phyloP scores from a whole-genome alignment of 495 filamentous ascomycete genomes.

The Penicillium subrubescens region DNA sequence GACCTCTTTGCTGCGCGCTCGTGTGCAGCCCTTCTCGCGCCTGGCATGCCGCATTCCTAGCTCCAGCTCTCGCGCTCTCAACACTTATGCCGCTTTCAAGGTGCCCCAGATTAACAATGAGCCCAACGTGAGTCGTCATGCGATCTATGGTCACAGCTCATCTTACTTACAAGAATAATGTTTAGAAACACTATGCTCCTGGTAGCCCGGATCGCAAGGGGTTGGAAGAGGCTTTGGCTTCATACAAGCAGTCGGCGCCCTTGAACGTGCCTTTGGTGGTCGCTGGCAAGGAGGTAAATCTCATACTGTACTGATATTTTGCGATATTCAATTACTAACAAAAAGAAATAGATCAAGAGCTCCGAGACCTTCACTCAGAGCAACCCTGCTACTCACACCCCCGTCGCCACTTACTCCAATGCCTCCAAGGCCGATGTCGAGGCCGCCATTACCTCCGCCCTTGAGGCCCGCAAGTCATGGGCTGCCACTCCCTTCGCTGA shows the following conservation, averaged over 20 bases:
- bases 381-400: constrained; percentile 76
- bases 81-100: constrained; percentile 77
- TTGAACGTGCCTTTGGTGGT: constrained; percentile 15
- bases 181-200: constrained; percentile 82
- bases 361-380: constrained; percentile 57
- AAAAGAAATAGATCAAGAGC: constrained; percentile 31
- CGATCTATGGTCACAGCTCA: not conserved
- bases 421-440: constrained; percentile 72
- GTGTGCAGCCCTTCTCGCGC: constrained; percentile 34
- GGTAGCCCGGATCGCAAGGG: constrained; percentile 75
- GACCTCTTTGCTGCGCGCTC: constrained; percentile 36
- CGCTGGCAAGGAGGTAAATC: constrained; percentile 11
- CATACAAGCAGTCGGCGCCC: constrained; percentile 16
- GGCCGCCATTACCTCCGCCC: constrained; percentile 75
- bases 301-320: not conserved
- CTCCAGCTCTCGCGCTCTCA: constrained; percentile 36
- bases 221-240: constrained; percentile 68
- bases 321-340: not conserved
- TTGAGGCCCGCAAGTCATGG: constrained; percentile 81
- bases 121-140: constrained; percentile 73
- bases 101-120: constrained; percentile 87
- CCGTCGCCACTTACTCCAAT: constrained; percentile 76
- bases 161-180: not conserved
- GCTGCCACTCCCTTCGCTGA: constrained; percentile 81
- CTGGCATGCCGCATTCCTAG: constrained; percentile 30